Evolutionary conservation across 139 green algal species (phyloP).

Genomic region (Zygnema cylindricum): DNA sequence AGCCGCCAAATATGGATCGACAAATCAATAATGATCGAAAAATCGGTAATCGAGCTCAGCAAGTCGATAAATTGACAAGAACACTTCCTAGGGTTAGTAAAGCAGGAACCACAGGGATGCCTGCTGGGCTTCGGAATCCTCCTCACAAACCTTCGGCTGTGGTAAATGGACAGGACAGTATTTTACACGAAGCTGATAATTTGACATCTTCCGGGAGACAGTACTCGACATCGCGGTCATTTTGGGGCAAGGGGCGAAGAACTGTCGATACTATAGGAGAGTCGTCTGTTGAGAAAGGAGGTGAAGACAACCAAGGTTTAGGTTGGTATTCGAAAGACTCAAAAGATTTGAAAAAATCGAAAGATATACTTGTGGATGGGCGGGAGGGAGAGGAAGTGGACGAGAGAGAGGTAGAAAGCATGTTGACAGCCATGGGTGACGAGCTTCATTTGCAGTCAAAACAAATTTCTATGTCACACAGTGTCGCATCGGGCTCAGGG

Average conservation of each 20-base stretch:
- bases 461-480: no score
- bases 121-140: not conserved
- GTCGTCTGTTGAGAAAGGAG: not conserved
- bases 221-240: not conserved
- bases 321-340: no score
- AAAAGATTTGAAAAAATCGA: no score
- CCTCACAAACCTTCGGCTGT: no score
- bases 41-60: no score
- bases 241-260: not conserved
- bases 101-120: not conserved
- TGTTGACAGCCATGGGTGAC: not conserved
- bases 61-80: no score
- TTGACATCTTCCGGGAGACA: not conserved
- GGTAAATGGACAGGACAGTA: not conserved
- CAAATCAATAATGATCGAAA: no score
- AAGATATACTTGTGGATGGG: no score
- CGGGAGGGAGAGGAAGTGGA: no score
- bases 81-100: no score
- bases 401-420: not conserved
- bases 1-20: not conserved
- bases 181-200: not conserved
- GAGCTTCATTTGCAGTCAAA: not conserved
- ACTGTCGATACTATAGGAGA: not conserved
- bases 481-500: not conserved
- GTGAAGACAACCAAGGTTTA: not conserved